Percentiles rank a stretch among this genome's conserved stretches.
Evolutionary conservation across 257 asterid genomes (phyloP).

Genomic region (Solanum microdontum): DNA sequence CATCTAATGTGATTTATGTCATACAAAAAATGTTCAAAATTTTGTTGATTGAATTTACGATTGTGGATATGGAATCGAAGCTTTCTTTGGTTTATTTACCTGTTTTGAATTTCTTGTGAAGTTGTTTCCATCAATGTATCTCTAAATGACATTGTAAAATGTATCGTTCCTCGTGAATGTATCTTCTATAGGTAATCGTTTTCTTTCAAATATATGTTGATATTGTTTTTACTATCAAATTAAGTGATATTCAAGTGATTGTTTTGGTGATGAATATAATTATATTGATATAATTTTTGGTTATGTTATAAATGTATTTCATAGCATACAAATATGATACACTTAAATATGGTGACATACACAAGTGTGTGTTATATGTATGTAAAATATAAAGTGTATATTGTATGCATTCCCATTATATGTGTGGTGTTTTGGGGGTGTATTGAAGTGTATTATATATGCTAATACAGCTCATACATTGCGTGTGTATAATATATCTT

Average conservation of each 20-base stretch:
- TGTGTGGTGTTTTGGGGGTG: background rate
- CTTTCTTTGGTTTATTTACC: background rate
- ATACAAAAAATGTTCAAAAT: too few species aligned
- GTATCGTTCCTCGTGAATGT: background rate
- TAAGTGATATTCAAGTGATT: background rate
- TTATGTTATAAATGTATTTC: background rate
- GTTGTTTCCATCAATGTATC: background rate
- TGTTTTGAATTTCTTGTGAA: background rate
- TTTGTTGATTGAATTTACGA: background rate
- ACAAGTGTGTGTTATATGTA: background rate
- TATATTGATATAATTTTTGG: background rate
- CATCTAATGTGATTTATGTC: background rate
- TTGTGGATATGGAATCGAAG: background rate
- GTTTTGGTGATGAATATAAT: background rate
- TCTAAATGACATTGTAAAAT: background rate
- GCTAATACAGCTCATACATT: background rate
- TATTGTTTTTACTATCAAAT: background rate
- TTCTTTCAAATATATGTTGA: background rate
- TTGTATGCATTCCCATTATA: background rate
- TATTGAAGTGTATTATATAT: background rate
- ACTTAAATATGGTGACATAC: background rate
- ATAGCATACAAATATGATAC: background rate
- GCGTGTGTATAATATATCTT: background rate
- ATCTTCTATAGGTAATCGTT: background rate
- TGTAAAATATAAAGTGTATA: background rate